Conservation (phyloP, 768 basidiomycete species). For the Tylopilus rubrobrunneus region DNA sequence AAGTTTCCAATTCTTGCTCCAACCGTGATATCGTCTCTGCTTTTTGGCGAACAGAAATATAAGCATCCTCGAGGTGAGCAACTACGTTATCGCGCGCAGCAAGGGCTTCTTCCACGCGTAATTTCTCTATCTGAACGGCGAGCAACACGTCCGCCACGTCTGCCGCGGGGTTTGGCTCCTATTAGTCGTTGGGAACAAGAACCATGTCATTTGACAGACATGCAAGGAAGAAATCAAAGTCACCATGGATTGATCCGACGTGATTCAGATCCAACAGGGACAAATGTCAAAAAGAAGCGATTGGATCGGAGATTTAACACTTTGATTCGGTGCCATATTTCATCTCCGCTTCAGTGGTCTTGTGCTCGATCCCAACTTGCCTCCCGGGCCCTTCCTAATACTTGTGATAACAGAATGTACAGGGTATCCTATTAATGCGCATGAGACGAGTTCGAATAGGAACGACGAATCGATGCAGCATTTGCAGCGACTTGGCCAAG, state of each 20-base stretch:
- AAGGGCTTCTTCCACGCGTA: slow-evolving; percentile 53
- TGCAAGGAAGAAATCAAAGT: not conserved
- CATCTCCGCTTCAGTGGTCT: slow-evolving; percentile 1
- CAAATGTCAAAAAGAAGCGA: not conserved
- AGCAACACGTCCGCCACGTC: slow-evolving; percentile 46
- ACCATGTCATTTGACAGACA: not conserved
- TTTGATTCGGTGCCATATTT: not conserved
- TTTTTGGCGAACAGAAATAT: slow-evolving; percentile 59
- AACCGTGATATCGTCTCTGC: slow-evolving; percentile 46
- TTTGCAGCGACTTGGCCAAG: not conserved
- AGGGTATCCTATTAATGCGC: not conserved
- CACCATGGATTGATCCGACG: slow-evolving; percentile 12
- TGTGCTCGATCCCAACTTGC: too few species aligned
- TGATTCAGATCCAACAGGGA: not conserved
- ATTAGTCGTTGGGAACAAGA: not conserved
- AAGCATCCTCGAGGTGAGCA: slow-evolving; percentile 55
- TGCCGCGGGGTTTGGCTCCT: not conserved
- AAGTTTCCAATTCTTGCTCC: slow-evolving; percentile 37
- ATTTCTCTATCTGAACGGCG: slow-evolving; percentile 49
- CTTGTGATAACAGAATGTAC: not conserved
- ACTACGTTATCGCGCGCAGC: slow-evolving; percentile 62
- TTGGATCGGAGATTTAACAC: slow-evolving; percentile 6
- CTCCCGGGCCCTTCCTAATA: not conserved
- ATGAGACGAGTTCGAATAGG: slow-evolving; percentile 8
- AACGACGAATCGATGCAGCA: not conserved